phyloP scores from a whole-genome alignment of 2,329 filamentous ascomycete species.

The Cephalotrichum gorgonifer region DNA sequence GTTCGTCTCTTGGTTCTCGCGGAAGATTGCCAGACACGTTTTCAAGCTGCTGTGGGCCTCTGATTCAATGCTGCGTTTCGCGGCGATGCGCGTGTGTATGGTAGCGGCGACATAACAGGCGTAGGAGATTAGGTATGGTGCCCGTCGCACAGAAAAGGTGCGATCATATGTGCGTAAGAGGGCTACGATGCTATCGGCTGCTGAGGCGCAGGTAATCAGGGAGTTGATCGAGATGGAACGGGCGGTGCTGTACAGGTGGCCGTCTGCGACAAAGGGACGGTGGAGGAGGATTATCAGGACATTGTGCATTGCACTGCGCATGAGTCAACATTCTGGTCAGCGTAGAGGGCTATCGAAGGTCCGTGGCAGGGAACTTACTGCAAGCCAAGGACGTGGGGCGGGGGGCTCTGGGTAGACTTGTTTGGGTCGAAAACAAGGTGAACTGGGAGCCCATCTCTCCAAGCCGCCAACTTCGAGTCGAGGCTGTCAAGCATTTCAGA shows the following conservation, averaged over 20 bases:
- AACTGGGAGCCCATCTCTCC: constrained; percentile 27
- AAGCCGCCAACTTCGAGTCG: constrained; percentile 28
- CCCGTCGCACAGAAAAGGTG: constrained; percentile 31
- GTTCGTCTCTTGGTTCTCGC: constrained; percentile 38
- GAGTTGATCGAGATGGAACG: constrained; percentile 29
- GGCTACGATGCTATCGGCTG: constrained; percentile 31
- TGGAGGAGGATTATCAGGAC: constrained; percentile 42
- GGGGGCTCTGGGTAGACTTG: constrained; percentile 19
- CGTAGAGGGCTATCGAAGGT: not conserved
- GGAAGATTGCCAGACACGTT: constrained; percentile 34
- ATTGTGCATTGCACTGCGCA: constrained; percentile 31
- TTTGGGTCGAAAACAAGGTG: constrained; percentile 28
- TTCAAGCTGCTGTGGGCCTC: constrained; percentile 27
- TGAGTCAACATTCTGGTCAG: not conserved
- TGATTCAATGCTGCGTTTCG: constrained; percentile 27
- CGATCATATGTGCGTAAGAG: constrained; percentile 32
- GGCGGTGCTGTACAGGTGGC: constrained; percentile 32
- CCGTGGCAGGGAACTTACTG: constrained; percentile 16
- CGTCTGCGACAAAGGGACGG: constrained; percentile 39
- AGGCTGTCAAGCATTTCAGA: constrained; percentile 23
- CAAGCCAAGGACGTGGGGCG: constrained; percentile 32
- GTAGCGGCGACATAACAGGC: constrained; percentile 44
- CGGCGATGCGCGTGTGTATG: constrained; percentile 39
- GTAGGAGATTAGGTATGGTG: constrained; percentile 44
- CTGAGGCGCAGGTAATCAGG: constrained; percentile 31